Evolutionary conservation across 768 basidiomycete genomes (phyloP).

Genomic region (Strobilomyces dryophilus): DNA sequence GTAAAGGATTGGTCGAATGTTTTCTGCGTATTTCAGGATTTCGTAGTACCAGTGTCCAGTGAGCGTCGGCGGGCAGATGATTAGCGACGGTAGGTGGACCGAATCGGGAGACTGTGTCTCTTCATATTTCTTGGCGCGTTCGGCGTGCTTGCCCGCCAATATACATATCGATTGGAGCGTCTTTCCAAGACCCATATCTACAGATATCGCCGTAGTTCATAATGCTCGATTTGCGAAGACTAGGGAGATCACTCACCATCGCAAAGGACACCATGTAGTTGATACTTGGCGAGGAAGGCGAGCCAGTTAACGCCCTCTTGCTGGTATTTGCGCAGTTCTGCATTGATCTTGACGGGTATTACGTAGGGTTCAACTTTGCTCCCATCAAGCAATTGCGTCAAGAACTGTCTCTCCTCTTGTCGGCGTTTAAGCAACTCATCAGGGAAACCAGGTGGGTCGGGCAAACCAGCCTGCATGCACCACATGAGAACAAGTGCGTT

Average conservation of each 20-base stretch:
- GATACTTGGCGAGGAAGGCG: slow-evolving; percentile 96
- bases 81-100: slow-evolving; percentile 87
- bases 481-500: background rate
- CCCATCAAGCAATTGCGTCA: slow-evolving; percentile 92
- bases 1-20: slow-evolving; percentile 81
- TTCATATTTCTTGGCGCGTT: slow-evolving; percentile 67
- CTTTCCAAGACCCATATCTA: slow-evolving; percentile 99
- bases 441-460: slow-evolving; percentile 91
- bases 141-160: slow-evolving; percentile 88
- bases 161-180: slow-evolving; percentile 98
- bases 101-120: slow-evolving; percentile 68
- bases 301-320: slow-evolving; percentile 99
- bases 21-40: slow-evolving; percentile 86
- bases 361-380: slow-evolving; percentile 88
- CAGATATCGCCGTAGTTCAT: background rate
- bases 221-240: background rate
- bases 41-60: slow-evolving; percentile 99
- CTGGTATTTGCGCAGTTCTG: slow-evolving; percentile 95
- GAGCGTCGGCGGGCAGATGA: slow-evolving; percentile 94
- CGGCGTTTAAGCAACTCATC: slow-evolving; percentile 82
- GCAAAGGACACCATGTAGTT: slow-evolving; percentile 95
- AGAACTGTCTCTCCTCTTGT: slow-evolving; percentile 84
- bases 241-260: slow-evolving; percentile 61
- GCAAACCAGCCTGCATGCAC: slow-evolving; percentile 76
- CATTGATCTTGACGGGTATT: slow-evolving; percentile 85